Conservation (phyloP, 2,329 filamentous ascomycete species). For the Colletotrichum higginsianum region DNA sequence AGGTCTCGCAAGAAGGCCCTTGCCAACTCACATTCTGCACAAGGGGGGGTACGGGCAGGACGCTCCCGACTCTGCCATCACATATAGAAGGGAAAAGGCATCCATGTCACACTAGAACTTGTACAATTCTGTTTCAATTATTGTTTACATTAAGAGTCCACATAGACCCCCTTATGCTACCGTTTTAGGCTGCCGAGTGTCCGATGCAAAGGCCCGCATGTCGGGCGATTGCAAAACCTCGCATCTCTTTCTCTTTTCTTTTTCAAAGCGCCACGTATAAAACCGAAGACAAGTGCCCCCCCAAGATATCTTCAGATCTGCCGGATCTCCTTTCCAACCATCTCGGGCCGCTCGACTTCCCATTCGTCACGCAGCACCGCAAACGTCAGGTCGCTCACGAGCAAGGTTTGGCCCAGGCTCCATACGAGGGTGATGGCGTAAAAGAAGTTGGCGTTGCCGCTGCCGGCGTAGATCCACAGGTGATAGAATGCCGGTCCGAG, state of each 20-base stretch:
- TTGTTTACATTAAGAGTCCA: not conserved
- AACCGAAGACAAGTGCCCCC: not conserved
- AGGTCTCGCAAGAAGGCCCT: not conserved
- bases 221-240: not conserved
- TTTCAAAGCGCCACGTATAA: constrained; percentile 22
- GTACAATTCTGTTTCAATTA: constrained; percentile 30
- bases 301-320: constrained; percentile 74
- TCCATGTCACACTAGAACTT: not conserved
- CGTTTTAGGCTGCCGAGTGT: constrained; percentile 21
- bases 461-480: constrained; percentile 97
- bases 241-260: not conserved
- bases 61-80: constrained; percentile 1
- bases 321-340: constrained; percentile 88
- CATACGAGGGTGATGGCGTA: constrained; percentile 99
- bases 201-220: not conserved
- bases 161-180: not conserved
- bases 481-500: constrained; percentile 97
- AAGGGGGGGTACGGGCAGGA: not conserved
- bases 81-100: not conserved
- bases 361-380: constrained; percentile 92
- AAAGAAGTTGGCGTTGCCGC: constrained; percentile 99
- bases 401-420: constrained; percentile 89
- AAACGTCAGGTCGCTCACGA: constrained; percentile 91
- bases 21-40: too few species aligned
- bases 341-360: constrained; percentile 92